Evolutionary conservation across 257 asterid genomes (phyloP).

Genomic region (Ballota nigra): DNA sequence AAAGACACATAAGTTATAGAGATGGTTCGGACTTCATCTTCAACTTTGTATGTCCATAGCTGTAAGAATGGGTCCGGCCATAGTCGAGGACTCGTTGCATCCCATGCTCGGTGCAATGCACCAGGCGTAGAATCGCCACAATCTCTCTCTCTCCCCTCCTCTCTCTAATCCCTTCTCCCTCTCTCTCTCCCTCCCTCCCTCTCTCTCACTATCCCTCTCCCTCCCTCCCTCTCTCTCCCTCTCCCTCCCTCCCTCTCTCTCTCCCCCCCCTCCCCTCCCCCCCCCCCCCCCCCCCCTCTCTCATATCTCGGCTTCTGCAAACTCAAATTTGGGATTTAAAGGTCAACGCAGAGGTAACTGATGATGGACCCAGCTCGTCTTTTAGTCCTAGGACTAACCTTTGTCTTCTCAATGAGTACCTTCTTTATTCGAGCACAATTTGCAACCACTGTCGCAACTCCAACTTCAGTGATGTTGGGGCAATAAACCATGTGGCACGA

Average conservation of each 20-base stretch:
- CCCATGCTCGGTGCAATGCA: background rate
- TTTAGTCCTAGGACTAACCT: conserved; percentile 72
- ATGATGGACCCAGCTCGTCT: conserved; percentile 81
- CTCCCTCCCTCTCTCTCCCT: too few species aligned
- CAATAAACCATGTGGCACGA: conserved; percentile 84
- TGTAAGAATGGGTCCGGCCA: background rate
- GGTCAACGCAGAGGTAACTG: conserved; percentile 72
- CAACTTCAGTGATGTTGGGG: conserved; percentile 62
- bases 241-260: background rate
- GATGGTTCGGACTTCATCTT: background rate
- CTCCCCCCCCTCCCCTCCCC: too few species aligned
- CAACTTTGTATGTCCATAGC: background rate
- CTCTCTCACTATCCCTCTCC: too few species aligned
- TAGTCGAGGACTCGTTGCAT: background rate
- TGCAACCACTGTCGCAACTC: conserved; percentile 69
- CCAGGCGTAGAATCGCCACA: background rate
- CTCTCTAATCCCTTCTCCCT: background rate
- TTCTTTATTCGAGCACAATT: conserved; percentile 60
- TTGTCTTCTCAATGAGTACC: conserved; percentile 72
- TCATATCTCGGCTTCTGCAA: background rate
- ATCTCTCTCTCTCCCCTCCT: background rate
- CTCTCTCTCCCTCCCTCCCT: background rate
- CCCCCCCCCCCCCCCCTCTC: background rate
- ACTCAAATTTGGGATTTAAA: conserved; percentile 34
- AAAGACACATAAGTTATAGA: background rate